Base-by-base conservation (phyloP, 495 filamentous ascomycete genomes). In the Niebla homalea region DNA sequence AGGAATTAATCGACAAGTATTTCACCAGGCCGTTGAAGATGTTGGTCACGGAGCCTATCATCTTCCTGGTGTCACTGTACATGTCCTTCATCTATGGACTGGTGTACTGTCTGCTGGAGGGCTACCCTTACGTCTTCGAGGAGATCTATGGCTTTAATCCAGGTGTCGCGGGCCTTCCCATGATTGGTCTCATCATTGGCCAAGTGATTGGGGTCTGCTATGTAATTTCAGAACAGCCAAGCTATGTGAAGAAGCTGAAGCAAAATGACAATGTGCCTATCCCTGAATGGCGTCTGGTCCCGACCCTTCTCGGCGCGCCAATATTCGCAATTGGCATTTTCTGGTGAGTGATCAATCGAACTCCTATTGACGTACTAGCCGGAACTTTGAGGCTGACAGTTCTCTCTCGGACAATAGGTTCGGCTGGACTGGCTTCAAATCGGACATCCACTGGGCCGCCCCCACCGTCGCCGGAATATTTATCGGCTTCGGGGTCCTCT, bases 91-190 rank as follows among this genome's bases (percentile, higher is more conserved):
- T 80, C 49, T 83, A 83, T 58, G 76, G 76, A 2, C 73, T 82
- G 47, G 65, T 84, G 2, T 85, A 83, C 58, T 69, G 82, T 32
- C 68, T 77, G 52, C 79, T 84, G 56, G 72, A 73, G 36, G 73
- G 78, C 25, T 82, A 76, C 55, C 80, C 80, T 0, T 60, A 74
- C 48, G 73, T 73, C 8, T 84, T 81, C 57, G 58, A 66, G 46
- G 64, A 70, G 48, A 62, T 70, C 7, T 76, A 78, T 25, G 66
- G 29, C n/a, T 41, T 41, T 4, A 29, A 53, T 32, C 54, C 56
- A 10, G 76, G 75, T 25, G 52, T 75, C 1, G 70, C 68, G 16
- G 67, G 69, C 5, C 64, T 83, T 6, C 76, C 79, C 43, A 84
- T 83, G 63, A 61, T 84, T 21, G 70, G 70, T 5, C 72, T 83